Evolutionary conservation across 148 eudicot species (phyloP), one percentile per base, ranked within the genome.

Genomic region (Simmondsia chinensis): DNA sequence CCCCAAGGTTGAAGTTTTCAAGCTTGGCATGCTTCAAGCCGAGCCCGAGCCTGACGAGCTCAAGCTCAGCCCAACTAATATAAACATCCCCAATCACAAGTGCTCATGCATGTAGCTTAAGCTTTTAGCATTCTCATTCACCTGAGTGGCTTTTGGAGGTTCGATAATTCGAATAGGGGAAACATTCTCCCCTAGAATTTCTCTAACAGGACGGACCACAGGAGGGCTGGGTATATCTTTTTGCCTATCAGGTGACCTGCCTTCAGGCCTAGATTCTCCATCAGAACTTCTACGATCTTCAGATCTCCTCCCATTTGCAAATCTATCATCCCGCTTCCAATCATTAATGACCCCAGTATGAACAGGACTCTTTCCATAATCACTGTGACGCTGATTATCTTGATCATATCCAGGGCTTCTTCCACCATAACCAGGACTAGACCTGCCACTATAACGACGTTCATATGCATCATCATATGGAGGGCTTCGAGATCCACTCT

Each of bases 241-340:
- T 61, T 76, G 83, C 55, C 37, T 54, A 63, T 86, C 96, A 39
- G 96, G 96, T 17, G 94, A 86, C 51, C 74, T 74, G 27, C 64
- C 74, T 54, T 66, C 97, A 69, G 66, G 48, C 64, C 52, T 78
- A 19, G 69, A 56, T 56, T 73, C 75, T 45, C 87, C 95, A 59
- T 91, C 89, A 31, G 76, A 70, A 53, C 66, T 51, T 50, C 59
- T 61, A 21, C 70, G 61, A 52, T 80, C 91, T 35, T 77, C 91
- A 49, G 76, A 71, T 40, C 46, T 77, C 49, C 70, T 76, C 21
- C 78, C 87, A 79, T 82, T 79, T 31, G 73, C 73, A 79, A 91
- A 86, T 53, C 99, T 85, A 60, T 91, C 99, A 31, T 79, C 94
- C 37, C 95, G 69, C 30, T 94, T 69, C 88, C 95, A 85, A 49